Base-by-base conservation (phyloP, 164 flowering plant species). In the Kingdonia uniflora region DNA sequence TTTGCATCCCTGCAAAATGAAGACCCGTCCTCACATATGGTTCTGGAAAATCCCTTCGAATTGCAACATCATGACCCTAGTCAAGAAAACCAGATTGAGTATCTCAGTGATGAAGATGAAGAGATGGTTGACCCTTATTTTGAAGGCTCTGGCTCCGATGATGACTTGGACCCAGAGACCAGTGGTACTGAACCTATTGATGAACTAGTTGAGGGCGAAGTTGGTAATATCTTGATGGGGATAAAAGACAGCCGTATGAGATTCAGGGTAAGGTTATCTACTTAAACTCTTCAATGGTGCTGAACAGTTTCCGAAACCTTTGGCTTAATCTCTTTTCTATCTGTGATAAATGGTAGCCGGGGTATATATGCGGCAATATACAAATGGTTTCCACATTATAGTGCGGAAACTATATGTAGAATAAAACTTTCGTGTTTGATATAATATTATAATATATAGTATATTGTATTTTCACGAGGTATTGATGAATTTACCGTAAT, bases 101-200 rank as follows among this genome's bases (percentile, higher is more conserved):
- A 58, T 55, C 51, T 42, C 47, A 48, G 67, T 41, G 71, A 76
- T 48, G 78, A 71, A 20, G 79, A 75, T 51, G 79, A 74, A 55
- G 82, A 76, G 60, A 74, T 77, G 78, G 15, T 19, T 51, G 80
- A 78, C 14, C 42, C 59, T 60, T 83, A 74, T 49, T 75, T 46
- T 57, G 88, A 69, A 17, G 69, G 62, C 50, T 82, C 85, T n/a
- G n/a, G n/a, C n/a, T n/a, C n/a, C 20, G 86, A 78, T 49, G 83
- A 77, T 59, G 85, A 78, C 54, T 61, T 56, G 2, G 82, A 41
- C 49, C 44, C 70, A 40, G 84, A 72, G 60, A 57, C 61, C 53
- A 56, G 40, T 57, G 48, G 13, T 33, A 23, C 53, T 11, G 19
- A 54, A 14, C 56, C 67, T n/a, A 44, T 20, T 19, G 70, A 65